phyloP scores from a whole-genome alignment of 306 rosid genomes.

The Aeschynomene evenia region DNA sequence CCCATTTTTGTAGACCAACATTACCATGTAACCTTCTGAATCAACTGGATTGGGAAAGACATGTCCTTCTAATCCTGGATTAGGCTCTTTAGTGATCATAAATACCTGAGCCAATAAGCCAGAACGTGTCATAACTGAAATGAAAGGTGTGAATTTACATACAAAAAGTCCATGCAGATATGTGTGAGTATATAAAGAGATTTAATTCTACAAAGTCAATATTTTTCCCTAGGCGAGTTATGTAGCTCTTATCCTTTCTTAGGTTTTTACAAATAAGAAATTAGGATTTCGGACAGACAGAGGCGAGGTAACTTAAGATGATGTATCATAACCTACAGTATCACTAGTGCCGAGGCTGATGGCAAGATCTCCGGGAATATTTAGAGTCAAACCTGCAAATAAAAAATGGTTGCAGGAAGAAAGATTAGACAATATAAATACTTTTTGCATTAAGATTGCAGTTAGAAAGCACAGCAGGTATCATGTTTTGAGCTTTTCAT shows the following conservation, averaged over 20 bases:
- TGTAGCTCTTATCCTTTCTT: slow-evolving; percentile 3
- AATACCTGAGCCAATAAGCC: slow-evolving; percentile 56
- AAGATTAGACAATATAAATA: background rate
- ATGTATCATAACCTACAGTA: slow-evolving; percentile 60
- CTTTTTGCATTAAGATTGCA: background rate
- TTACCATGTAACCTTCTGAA: slow-evolving; percentile 83
- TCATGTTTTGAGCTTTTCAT: background rate
- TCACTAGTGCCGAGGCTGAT: slow-evolving; percentile 99
- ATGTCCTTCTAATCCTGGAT: slow-evolving; percentile 91
- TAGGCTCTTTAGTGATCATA: slow-evolving; percentile 80
- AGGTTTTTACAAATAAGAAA: background rate
- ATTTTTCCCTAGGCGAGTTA: background rate
- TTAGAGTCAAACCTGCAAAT: slow-evolving; percentile 84
- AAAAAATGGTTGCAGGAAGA: slow-evolving; percentile 18
- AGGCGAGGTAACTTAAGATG: background rate
- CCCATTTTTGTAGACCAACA: slow-evolving; percentile 94
- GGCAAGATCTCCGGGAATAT: slow-evolving; percentile 91
- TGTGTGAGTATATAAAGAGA: background rate
- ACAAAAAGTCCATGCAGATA: background rate
- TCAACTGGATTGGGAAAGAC: slow-evolving; percentile 96
- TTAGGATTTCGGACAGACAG: background rate
- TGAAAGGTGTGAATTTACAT: background rate
- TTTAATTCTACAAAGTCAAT: background rate
- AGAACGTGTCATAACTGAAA: slow-evolving; percentile 25
- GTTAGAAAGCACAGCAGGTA: background rate